phyloP scores from a whole-genome alignment of 768 basidiomycete species.

The Suillus variegatus region DNA sequence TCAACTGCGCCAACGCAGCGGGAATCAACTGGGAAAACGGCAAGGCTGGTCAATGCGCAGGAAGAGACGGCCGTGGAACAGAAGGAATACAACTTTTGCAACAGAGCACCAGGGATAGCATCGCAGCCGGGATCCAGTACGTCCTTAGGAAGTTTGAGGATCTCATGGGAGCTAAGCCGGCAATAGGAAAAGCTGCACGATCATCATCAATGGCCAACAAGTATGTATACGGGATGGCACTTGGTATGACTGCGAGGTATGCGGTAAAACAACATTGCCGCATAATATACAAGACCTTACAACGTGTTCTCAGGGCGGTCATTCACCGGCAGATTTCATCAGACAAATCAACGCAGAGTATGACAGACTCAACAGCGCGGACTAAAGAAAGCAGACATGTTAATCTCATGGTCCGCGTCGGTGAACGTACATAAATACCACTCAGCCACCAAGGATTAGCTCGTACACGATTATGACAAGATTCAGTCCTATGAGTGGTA shows the following conservation, averaged over 20 bases:
- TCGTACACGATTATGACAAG: constrained; percentile 87
- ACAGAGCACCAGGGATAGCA: constrained; percentile 50
- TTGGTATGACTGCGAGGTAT: constrained; percentile 82
- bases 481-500: constrained; percentile 90
- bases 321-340: constrained; percentile 73
- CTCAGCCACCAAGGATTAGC: constrained; percentile 62
- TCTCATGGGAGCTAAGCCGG: constrained; percentile 11
- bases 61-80: constrained; percentile 54
- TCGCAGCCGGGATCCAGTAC: constrained; percentile 60
- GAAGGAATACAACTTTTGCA: constrained; percentile 69
- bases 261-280: constrained; percentile 17
- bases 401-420: constrained; percentile 14
- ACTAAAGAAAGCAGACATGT: constrained; percentile 20
- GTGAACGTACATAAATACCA: constrained; percentile 13
- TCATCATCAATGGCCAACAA: constrained; percentile 67
- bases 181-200: constrained; percentile 81
- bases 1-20: constrained; percentile 62
- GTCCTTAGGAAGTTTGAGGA: constrained; percentile 7
- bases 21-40: constrained; percentile 71
- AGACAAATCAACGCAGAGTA: constrained; percentile 77
- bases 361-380: constrained; percentile 52
- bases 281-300: constrained; percentile 1
- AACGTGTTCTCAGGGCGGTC: constrained; percentile 58
- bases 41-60: constrained; percentile 57
- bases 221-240: constrained; percentile 76